Conservation (phyloP, 306 rosid genomes). For the Crotalaria pallida region DNA sequence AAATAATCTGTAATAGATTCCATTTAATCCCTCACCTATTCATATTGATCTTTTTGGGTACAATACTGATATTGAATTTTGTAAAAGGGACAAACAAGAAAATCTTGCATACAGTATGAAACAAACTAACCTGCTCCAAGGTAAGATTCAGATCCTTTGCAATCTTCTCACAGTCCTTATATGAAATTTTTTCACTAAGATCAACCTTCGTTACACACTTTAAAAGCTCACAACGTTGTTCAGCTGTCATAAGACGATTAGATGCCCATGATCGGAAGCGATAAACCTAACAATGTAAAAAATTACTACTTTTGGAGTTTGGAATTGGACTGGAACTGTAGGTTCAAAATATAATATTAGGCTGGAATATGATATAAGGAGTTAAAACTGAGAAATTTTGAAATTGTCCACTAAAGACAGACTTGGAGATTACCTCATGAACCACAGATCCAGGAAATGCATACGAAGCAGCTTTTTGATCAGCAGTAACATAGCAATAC, state of each 20-base stretch:
- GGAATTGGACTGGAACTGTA: background rate
- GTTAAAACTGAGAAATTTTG: background rate
- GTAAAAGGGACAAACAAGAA: constrained; percentile 16
- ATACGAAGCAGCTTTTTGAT: constrained; percentile 63
- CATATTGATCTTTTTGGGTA: background rate
- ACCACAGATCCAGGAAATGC: constrained; percentile 97
- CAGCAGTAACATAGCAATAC: constrained; percentile 81
- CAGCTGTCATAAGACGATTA: constrained; percentile 72
- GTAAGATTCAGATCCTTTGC: constrained; percentile 83
- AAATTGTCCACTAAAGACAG: constrained; percentile 5
- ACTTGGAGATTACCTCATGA: constrained; percentile 54
- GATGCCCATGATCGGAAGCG: constrained; percentile 83
- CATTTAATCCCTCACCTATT: background rate
- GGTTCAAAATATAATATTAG: constrained; percentile 2
- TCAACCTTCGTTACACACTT: constrained; percentile 52
- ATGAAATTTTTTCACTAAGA: constrained; percentile 50
- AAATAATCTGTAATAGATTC: constrained; percentile 11
- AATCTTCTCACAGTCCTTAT: constrained; percentile 65
- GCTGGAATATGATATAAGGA: constrained; percentile 8
- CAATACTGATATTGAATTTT: background rate
- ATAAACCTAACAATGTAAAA: constrained; percentile 48
- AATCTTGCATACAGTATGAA: constrained; percentile 17
- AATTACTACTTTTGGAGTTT: background rate
- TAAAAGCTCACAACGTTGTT: constrained; percentile 70
- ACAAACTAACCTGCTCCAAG: constrained; percentile 66